Base-by-base conservation (phyloP, 148 eudicot genomes). In the Dianthus caryophyllus region DNA sequence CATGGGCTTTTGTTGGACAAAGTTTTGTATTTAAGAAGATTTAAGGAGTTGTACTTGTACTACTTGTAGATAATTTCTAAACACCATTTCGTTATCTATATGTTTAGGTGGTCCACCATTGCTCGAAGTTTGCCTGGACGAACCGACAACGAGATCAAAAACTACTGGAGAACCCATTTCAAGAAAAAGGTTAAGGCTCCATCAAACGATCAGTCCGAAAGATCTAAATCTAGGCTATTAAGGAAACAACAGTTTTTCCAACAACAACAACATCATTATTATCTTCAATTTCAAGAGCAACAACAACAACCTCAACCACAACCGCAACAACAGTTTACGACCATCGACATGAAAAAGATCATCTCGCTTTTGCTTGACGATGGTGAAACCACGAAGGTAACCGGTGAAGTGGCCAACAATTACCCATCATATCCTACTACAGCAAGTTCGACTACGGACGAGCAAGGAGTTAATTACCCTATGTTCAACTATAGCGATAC, bases 131-230 rank as follows among this genome's bases (percentile, higher is more conserved):
- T 88, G 63, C 90, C 90, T 0, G 96, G 96, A 70, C 75, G 96
- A 82, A 88, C 96, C 0, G 96, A 88, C 54, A 88, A 88, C 26
- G 96, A 88, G 43, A 88, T 88, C 46, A 88, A 88, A 74, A 88
- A 88, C 73, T 88, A 86, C 30, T 88, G 96, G 96, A 79, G 96
- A 57, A 88, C 96, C 24, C 96, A 88, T 78, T 88, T 88, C 77
- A 88, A 86, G 76, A 88, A 88, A 31, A 86, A 82, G 70, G 55
- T 31, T 2, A 86, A 79, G 53, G 14, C 51, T 14, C 24, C 76
- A 3, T 30, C 70, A n/a, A 27, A 68, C 0, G 71, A 76, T 9
- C 74, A 46, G 51, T 21, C 70, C 0, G 83, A 74, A n/a, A 88
- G 74, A 64, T 51, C 77, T 0, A 83, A 71, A 52, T 76, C 76